Evolutionary conservation across 345 rosid genomes (phyloP), one percentile per base, ranked within the genome.

Genomic region (Brassica rapa): DNA sequence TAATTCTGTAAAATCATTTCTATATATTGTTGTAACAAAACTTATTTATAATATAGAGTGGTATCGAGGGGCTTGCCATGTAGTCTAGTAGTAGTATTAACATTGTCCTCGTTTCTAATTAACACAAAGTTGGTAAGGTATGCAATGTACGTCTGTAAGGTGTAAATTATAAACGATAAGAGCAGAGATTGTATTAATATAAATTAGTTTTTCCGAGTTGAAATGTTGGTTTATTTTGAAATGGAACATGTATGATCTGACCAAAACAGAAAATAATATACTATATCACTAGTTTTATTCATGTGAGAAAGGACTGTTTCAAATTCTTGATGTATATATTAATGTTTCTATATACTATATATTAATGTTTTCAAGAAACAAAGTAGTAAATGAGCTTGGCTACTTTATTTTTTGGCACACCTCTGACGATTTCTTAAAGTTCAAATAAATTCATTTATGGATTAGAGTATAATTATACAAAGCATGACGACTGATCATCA

Each of bases 281-380:
- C 21, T 19, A 57, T 21, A 57, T 57, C 29, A 3, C 14, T 57
- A 3, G 62, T 57, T 57, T 46, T 49, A 57, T 57, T 57, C 29
- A 57, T 59, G 63, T 9, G 63, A 24, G 63, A 24, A 59, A 59
- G 66, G 66, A 61, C 66, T 61, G 19, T 61, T 61, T 61, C 64
- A 60, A 60, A 12, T 46, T 11, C 6, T 46, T 46, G 2, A 12
- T 12, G 53, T 46, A 12, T 43, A 43, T 43, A 43, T 11, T 41
- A 32, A 35, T 35, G 9, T 7, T 6, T 6, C 0, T 35, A 35
- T 41, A 41, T 11, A 14, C 14, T 41, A 41, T 11, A 14, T 46
- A 46, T 14, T 46, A 14, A 46, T 12, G 55, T 46, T 14, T 12
- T 5, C 6, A 46, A 14, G 55, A 14, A 46, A 46, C 56, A 51